Base-by-base conservation (phyloP, 208 protist genomes). In the Leishmania lainsoni region DNA sequence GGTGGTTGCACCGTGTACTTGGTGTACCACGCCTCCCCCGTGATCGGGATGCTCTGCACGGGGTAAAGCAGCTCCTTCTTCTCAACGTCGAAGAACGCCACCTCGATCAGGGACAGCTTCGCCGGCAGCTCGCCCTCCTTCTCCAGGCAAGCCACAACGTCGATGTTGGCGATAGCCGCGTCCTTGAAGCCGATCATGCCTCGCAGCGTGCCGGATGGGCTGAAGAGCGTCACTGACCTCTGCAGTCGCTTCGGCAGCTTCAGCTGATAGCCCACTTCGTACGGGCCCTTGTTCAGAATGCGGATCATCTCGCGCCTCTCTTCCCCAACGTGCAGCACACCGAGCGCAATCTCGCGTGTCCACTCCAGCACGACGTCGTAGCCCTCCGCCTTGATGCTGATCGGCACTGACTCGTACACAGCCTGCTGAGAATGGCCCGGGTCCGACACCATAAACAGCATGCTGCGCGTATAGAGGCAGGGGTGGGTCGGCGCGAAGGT, bases 241-340 rank as follows among this genome's bases (percentile, higher is more conserved):
- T 95, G 93, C 72, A 97, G 76, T 10, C 82, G 73, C 76, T 92
- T 91, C 17, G 94, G 93, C 73, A 98, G 76, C 45, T 90, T 89
- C 66, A 99, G 88, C 70, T 94, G 86, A 86, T 93, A 99, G 32
- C 90, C 90, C 17, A 99, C 89, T 35, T 98, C 95, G 89, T 99
- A 99, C 81, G 98, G 96, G 72, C 97, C 94, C 80, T 96, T 97
- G 90, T 99, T 99, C 65, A 95, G 83, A 39, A 99, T 86, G 51
- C 92, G 90, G 63, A 98, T 81, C 39, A 65, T 80, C 85, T 95
- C 94, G 76, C 83, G 90, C 61, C 77, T 86, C 42, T 89, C 91
- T 52, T 99, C 96, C 16, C 95, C 94, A 3, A 98, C 95, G 78
- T 96, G 91, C 86, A 97, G 91, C 26, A 95, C 80, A 45, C 95